Evolutionary conservation across 805 yeast genomes (phyloP).

Genomic region (Starmerella kuoi): DNA sequence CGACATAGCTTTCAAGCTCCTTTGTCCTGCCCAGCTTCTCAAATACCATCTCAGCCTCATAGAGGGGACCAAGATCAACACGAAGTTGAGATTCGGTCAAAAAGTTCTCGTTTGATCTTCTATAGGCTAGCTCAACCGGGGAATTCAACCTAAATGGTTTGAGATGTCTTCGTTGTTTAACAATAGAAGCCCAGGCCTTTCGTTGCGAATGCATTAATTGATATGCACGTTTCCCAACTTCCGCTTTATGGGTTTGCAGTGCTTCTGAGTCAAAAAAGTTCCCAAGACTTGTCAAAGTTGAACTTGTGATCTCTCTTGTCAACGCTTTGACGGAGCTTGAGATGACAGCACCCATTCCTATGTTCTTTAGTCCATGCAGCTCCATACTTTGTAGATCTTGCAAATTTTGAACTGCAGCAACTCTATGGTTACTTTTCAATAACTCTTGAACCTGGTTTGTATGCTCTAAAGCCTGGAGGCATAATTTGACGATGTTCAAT

Average conservation of each 20-base stretch:
- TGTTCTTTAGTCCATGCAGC: conserved; percentile 50
- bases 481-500: conserved; percentile 50
- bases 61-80: conserved; percentile 59
- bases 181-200: conserved; percentile 44
- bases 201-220: conserved; percentile 46
- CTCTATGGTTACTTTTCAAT: conserved; percentile 60
- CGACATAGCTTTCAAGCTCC: conserved; percentile 49
- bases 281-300: conserved; percentile 50
- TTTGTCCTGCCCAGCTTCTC: conserved; percentile 55
- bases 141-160: conserved; percentile 63
- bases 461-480: conserved; percentile 71
- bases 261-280: conserved; percentile 36
- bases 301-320: conserved; percentile 59
- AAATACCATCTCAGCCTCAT: conserved; percentile 73
- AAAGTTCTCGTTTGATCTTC: conserved; percentile 41
- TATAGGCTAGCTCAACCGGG: conserved; percentile 66
- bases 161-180: conserved; percentile 35
- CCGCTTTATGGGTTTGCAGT: conserved; percentile 33
- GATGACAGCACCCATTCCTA: conserved; percentile 63
- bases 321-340: conserved; percentile 66
- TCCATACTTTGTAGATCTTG: conserved; percentile 62
- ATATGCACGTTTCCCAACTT: conserved; percentile 47
- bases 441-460: conserved; percentile 77
- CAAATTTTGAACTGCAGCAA: conserved; percentile 72
- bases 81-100: conserved; percentile 36